phyloP scores from a whole-genome alignment of 495 filamentous ascomycete genomes.

The Lophiostoma macrostomum region DNA sequence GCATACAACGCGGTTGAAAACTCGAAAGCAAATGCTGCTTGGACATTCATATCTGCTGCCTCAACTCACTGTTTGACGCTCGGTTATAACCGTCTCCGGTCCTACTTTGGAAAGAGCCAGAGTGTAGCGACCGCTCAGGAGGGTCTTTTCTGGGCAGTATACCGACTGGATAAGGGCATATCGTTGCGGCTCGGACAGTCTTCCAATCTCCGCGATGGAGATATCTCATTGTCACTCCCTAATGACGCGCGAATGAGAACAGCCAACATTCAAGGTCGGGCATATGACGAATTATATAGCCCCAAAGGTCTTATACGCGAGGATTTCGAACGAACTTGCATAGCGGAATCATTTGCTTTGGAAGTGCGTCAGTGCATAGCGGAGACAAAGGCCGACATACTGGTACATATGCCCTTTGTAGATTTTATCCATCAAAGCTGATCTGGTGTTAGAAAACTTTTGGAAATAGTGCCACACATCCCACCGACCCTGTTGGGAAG shows the following conservation, averaged over 20 bases:
- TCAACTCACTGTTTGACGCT: slow-evolving; percentile 28
- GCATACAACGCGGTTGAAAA: slow-evolving; percentile 38
- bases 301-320: slow-evolving; percentile 54
- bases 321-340: slow-evolving; percentile 43
- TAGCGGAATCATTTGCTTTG: neutral
- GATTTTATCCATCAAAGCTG: neutral
- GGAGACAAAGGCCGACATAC: neutral
- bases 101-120: slow-evolving; percentile 4
- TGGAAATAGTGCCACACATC: neutral
- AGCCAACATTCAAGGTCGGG: slow-evolving; percentile 54
- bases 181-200: slow-evolving; percentile 32
- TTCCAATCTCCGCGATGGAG: slow-evolving; percentile 32
- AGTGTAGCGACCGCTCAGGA: slow-evolving; percentile 2
- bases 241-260: slow-evolving; percentile 40
- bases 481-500: slow-evolving; percentile 16
- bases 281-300: slow-evolving; percentile 61
- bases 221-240: slow-evolving; percentile 39
- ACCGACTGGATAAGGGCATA: slow-evolving; percentile 31
- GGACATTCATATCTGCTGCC: slow-evolving; percentile 33
- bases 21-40: slow-evolving; percentile 29
- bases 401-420: neutral
- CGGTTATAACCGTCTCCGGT: slow-evolving; percentile 23
- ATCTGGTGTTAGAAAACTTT: neutral
- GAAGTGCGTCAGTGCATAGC: neutral
- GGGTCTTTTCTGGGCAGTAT: slow-evolving; percentile 33